Base-by-base conservation (phyloP, 202 grass and related monocot species). In the Sporobolus alterniflorus region DNA sequence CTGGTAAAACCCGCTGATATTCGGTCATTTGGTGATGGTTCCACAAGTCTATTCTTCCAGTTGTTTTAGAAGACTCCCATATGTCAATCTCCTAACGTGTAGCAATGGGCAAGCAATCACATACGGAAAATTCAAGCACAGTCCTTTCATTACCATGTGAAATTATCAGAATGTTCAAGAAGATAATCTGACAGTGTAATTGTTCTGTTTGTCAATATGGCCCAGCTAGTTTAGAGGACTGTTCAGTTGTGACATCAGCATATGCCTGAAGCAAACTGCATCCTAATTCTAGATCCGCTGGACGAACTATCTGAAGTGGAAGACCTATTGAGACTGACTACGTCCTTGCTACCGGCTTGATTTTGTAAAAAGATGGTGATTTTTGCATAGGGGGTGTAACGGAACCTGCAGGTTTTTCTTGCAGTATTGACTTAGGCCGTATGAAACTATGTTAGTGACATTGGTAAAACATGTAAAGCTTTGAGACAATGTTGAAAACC, bases 1-100 rank as follows among this genome's bases (percentile, higher is more conserved):
- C 82, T 97, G 78, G 94, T 97, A 82, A 97, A 97, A 82, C 94
- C 91, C n/a, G 91, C 91, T 73, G 94, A 97, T 85, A 92, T 97
- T 82, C 94, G 89, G 62, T 97, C 91, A 87, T 97, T 97, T 90
- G 89, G 91, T 84, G 94, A 97, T 90, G 94, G 91, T 69, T 97
- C 94, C 15, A 97, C 94, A 50, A 94, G 94, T 87, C 88, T 97
- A 49, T 94, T 97, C 81, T 97, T 97, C 81, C 94, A 97, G 84
- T 81, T 97, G 69, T 97, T 94, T 83, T 97, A 96, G 85, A 83
- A 30, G 26, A 62, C 26, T 69, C 41, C 32, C 64, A 81, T 44
- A 59, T 30, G 75, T 69, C 12, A 69, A 84, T 78, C 63, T 24
- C 9, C 84, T 90, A 83, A 90, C 88, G 60, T 60, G 47, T 83